A percentile compares a stretch with the other conserved stretches of the same genome.
phyloP scores from a whole-genome alignment of 2,329 filamentous ascomycete genomes.

The Fusarium musae region DNA sequence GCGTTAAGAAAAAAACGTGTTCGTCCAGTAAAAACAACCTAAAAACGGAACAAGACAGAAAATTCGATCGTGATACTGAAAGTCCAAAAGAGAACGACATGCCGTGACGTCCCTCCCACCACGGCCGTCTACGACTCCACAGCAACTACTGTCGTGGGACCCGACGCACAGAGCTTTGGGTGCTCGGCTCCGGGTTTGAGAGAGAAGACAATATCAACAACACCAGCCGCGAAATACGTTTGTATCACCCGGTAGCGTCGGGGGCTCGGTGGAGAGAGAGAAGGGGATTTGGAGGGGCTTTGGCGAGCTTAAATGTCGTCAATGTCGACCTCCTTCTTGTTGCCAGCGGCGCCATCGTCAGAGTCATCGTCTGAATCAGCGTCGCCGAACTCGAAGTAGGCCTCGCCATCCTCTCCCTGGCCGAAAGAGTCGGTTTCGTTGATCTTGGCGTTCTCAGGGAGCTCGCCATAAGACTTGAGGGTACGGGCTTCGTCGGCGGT shows the following conservation, averaged over 20 bases:
- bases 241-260: constrained; percentile 28
- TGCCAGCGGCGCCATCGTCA: constrained; percentile 66
- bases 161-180: constrained; percentile 29
- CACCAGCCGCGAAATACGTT: constrained; percentile 21
- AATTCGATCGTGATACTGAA: constrained; percentile 30
- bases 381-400: constrained; percentile 99
- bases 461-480: constrained; percentile 96
- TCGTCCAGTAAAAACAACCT: constrained; percentile 36
- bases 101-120: constrained; percentile 72
- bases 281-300: constrained; percentile 6
- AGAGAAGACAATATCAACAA: constrained; percentile 72
- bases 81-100: constrained; percentile 45
- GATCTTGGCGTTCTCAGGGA: constrained; percentile 98
- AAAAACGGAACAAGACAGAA: constrained; percentile 37
- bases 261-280: constrained; percentile 38
- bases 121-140: constrained; percentile 54
- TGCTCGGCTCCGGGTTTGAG: constrained; percentile 56
- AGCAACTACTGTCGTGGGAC: constrained; percentile 61
- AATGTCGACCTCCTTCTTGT: constrained; percentile 85
- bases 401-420: constrained; percentile 92
- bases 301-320: constrained; percentile 82
- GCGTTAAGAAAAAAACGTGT: constrained; percentile 40
- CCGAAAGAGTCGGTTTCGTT: constrained; percentile 98
- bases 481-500: constrained; percentile 93
- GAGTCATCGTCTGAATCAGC: constrained; percentile 73